Base-by-base conservation (phyloP, 345 rosid species). In the Garcia nutans region DNA sequence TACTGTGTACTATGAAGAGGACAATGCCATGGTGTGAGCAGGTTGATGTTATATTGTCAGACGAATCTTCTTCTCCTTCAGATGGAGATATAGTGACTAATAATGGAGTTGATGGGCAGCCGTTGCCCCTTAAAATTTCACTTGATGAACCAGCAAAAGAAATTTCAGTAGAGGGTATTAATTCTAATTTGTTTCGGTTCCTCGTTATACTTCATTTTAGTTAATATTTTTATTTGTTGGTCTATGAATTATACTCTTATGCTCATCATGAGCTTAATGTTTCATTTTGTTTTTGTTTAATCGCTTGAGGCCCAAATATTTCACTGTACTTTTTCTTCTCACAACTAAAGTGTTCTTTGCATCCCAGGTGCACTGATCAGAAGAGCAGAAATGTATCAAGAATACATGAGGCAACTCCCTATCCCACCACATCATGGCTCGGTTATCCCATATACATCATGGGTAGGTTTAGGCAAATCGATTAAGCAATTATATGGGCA, bases 301-400 rank as follows among this genome's bases (percentile, higher is more conserved):
- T 49, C 9, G 3, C 23, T 45, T 44, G 49, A 64, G 22, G 23
- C 26, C 33, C n/a, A 47, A 10, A 23, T 50, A n/a, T 44, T 28
- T 28, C 13, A 6, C 1, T 52, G 4, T 50, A 28, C 16, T 6
- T 15, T 56, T 3, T 65, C 16, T 6, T 62, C 58, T 19, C 50
- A 33, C 45, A 31, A 8, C 17, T 8, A 3, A 28, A 61, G 20
- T 5, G 31, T 62, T 44, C n/a, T 63, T 49, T 50, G 8, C 23
- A 5, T 62, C 77, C 59, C 81, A 91, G 93, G 65, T 71, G 28
- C 60, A 71, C 50, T 91, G 79, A 70, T 69, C 23, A 85, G 70
- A 82, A 87, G 79, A 70, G 98, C 97, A 62, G 87, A 92, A 84
- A 82, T 81, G 87, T 93, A 96, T 72, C 99, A 92, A 84, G 91